Base-by-base conservation (phyloP, 495 filamentous ascomycete genomes). In the Hyaloscypha variabilis region DNA sequence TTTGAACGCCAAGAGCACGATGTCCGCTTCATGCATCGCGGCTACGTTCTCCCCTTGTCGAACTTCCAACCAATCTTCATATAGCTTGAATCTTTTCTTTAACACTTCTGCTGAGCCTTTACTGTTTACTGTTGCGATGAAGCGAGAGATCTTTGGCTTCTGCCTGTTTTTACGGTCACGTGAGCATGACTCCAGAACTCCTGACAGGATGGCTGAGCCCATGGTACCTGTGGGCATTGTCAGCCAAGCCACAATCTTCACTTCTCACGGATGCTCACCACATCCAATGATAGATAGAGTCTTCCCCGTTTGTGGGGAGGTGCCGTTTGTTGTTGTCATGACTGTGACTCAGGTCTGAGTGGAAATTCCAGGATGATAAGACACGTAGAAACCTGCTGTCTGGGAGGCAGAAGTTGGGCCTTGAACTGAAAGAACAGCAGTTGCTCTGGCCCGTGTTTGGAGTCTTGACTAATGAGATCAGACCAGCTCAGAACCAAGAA, bases 161-260 rank as follows among this genome's bases (percentile, higher is more conserved):
- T 83, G 78, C 42, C 79, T 77, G 2, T 75, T 69, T 78, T 30
- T 52, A 23, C 34, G 23, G 8, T 68, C 68, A 55, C 46, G 23
- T 69, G 66, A 29, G 78, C 77, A 79, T 25, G 90, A 88, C 56
- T 82, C 74, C 60, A 94, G 84, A 67, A 96, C 91, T 57, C 92
- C 92, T 6, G 86, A 89, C 46, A 95, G 84, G 69, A 96, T 93
- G 31, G 92, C 90, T 50, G 91, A 87, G 60, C 91, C 92, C 84
- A 96, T 88, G 17, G 90, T 94, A 58, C 92, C 91, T 84, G 52
- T n/a, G 19, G 23, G 6, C 14, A 13, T 8, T 36, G 46, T 59
- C 52, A 60, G 42, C 26, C 21, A 17, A 4, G 19, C 1, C 39
- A 4, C 14, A 4, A 46, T 14, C 39, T 14, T 21, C 31, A 49